These are phyloP conservation scores for Epichloe festucae DNA, from an alignment of 2,329 filamentous ascomycete genomes.

Conservation along the genomic window DNA sequence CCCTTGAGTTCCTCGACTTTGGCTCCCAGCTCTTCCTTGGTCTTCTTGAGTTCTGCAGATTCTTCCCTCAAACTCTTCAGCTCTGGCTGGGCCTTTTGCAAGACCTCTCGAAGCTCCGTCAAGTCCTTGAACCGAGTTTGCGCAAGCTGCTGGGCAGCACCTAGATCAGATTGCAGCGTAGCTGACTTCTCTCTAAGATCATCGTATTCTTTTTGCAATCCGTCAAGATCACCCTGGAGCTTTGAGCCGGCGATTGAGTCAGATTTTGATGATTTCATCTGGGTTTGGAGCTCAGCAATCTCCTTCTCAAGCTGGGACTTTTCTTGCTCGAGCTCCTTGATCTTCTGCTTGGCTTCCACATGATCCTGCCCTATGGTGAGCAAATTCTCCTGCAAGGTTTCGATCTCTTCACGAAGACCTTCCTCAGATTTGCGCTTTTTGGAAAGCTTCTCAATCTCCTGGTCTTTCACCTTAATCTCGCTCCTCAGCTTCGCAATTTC, in stretches of 20 bases:
- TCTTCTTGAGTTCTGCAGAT: conserved; percentile 56
- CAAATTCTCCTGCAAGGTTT: conserved; percentile 68
- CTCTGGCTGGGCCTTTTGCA: conserved; percentile 75
- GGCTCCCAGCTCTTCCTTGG: conserved; percentile 58
- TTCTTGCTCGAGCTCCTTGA: conserved; percentile 57
- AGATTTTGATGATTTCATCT: conserved; percentile 36
- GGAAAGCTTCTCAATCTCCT: conserved; percentile 57
- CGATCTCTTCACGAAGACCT: conserved; percentile 72
- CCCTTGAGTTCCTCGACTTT: conserved; percentile 50
- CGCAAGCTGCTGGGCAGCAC: conserved; percentile 74
- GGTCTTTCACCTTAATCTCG: conserved; percentile 51
- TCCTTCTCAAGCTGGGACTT: conserved; percentile 49
- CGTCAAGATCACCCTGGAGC: conserved; percentile 47
- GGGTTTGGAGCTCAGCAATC: conserved; percentile 57
- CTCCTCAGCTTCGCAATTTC: conserved; percentile 39
- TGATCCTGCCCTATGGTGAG: conserved; percentile 70
- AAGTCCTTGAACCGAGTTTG: conserved; percentile 81
- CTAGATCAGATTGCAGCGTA: conserved; percentile 68
- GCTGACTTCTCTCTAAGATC: conserved; percentile 58
- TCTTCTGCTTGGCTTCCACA: conserved; percentile 67
- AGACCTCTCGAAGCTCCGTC: conserved; percentile 61
- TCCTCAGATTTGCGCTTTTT: conserved; percentile 63
- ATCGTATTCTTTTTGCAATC: conserved; percentile 42
- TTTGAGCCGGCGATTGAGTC: conserved; percentile 34
- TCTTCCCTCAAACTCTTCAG: conserved; percentile 68